Conservation (phyloP, 257 asterid species). For the Forsythia viridissima region DNA sequence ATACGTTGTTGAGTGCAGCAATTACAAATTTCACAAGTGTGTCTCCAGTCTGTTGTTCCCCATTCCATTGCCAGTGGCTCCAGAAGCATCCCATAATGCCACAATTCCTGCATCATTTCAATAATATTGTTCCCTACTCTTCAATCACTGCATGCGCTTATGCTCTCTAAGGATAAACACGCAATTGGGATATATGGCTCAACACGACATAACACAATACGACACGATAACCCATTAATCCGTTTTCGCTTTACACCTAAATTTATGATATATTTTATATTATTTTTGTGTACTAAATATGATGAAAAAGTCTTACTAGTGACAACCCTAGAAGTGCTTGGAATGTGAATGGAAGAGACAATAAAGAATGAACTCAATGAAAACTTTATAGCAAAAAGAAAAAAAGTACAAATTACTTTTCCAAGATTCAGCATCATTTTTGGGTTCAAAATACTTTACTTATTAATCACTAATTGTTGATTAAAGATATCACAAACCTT, state of each 20-base stretch:
- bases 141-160: neutral
- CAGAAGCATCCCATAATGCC: neutral
- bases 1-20: neutral
- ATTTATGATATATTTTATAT: too few species aligned
- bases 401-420: neutral
- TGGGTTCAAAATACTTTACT: neutral
- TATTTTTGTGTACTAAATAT: neutral
- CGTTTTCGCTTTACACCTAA: too few species aligned
- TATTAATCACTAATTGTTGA: neutral
- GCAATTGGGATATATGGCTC: neutral
- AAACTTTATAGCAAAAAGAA: neutral
- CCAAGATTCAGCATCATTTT: neutral
- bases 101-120: neutral
- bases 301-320: neutral
- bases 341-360: neutral
- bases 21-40: neutral
- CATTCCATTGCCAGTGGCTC: neutral
- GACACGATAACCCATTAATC: neutral
- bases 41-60: neutral
- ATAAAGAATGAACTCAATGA: neutral
- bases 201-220: neutral
- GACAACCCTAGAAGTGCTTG: neutral
- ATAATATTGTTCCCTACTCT: neutral
- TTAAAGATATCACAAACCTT: neutral
- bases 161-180: neutral